Evolutionary conservation across 768 basidiomycete species (phyloP), one percentile per base, ranked within the genome.

Genomic region (Pulveroboletus frians): DNA sequence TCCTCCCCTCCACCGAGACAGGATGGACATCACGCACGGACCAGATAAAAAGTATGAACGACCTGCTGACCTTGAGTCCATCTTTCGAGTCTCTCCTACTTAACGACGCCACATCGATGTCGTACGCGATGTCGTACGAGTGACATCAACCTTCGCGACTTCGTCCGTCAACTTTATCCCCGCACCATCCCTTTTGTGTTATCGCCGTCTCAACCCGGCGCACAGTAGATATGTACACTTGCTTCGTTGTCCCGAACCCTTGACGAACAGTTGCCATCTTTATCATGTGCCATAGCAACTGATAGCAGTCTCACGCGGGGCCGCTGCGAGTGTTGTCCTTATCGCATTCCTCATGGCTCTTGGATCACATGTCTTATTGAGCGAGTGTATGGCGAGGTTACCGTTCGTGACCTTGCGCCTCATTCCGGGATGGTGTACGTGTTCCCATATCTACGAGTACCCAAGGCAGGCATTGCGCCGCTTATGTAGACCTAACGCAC

Each of bases 131-230:
- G 15, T 14, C 23, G 1, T 27, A 26, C 23, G 23, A 26, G 23
- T 18, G 38, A 47, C 21, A 8, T 21, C 41, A 10, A 5, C 38
- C 38, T 46, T 26, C 49, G 39, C 21, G 15, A 27, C 50, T 52
- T 40, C 31, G 20, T 7, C 37, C 32, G 42, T 26, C 38, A 40
- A 44, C 36, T 35, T 31, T 53, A 57, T 53, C 47, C 42, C 56
- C 56, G 47, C 54, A 39, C 35, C 27, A 20, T 15, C 29, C 26
- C 26, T 41, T 10, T 35, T 31, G 21, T 31, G 8, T 27, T 39
- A 52, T 51, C 48, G 17, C 47, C 48, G 35, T 37, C 13, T 26
- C 36, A 23, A 43, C 26, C 45, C 37, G 23, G 18, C 23, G 1
- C 21, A 26, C 23, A 2, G 23, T 26, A 26, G 23, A 26, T 23